A percentile compares a stretch with the other conserved stretches of the same genome.
Conservation (phyloP, 129 eudicot species). For the Flaveria bidentis region DNA sequence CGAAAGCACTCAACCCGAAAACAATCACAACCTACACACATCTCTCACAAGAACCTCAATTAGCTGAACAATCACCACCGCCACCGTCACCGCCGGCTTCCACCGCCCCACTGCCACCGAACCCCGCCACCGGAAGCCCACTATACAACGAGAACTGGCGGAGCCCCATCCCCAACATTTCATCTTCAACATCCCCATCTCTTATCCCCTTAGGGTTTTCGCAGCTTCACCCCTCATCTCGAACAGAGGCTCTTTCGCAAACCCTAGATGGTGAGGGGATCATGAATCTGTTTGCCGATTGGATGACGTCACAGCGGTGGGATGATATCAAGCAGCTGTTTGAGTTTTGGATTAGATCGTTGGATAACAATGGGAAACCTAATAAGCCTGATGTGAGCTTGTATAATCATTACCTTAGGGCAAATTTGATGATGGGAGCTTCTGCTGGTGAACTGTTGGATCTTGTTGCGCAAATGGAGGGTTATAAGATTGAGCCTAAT, state of each 20-base stretch:
- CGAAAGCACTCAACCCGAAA: constrained; percentile 50
- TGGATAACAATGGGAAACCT: constrained; percentile 65
- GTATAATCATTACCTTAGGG: constrained; percentile 76
- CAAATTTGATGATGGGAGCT: constrained; percentile 65
- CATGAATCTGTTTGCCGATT: constrained; percentile 58
- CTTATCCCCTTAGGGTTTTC: constrained; percentile 42
- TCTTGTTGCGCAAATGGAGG: constrained; percentile 57
- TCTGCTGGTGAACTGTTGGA: constrained; percentile 61
- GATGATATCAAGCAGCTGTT: constrained; percentile 52
- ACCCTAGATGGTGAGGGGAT: constrained; percentile 44
- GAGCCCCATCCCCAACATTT: constrained; percentile 39
- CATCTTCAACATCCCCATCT: constrained; percentile 28
- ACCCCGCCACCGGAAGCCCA: constrained; percentile 79
- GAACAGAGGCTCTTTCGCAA: constrained; percentile 40
- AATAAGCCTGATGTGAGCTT: constrained; percentile 65
- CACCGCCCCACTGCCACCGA: constrained; percentile 62
- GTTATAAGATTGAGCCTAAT: constrained; percentile 47
- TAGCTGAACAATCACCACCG: constrained; percentile 30
- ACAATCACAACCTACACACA: constrained; percentile 60
- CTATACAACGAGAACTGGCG: constrained; percentile 74
- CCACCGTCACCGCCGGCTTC: constrained; percentile 29
- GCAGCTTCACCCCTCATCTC: constrained; percentile 16
- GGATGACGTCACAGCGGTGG: constrained; percentile 65
- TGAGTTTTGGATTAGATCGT: constrained; percentile 67
- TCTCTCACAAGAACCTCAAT: constrained; percentile 65